These are phyloP conservation scores for Agaricales sp. DNA, from an alignment of 1,284 basidiomycete species.

Conservation along the genomic window DNA sequence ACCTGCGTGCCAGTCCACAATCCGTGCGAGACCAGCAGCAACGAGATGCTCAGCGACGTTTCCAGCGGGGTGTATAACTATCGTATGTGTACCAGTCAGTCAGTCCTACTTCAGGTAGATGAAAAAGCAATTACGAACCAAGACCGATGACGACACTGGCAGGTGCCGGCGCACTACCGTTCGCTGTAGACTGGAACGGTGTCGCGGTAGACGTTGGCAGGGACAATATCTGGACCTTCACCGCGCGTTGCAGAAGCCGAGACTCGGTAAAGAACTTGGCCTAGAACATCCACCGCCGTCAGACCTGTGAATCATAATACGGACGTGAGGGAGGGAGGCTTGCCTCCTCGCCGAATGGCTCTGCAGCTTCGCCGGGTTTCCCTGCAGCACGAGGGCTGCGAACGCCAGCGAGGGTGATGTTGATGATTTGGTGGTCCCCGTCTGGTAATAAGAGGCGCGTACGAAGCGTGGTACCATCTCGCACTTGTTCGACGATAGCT, in stretches of 20 bases:
- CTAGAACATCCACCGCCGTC: constrained; percentile 29
- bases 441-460: constrained; percentile 83
- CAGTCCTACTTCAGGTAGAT: too few relatives aligned
- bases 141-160: constrained; percentile 86
- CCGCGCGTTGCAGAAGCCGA: constrained; percentile 81
- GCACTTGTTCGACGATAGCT: constrained; percentile 92
- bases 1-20: constrained; percentile 97
- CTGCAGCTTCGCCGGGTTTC: constrained; percentile 69
- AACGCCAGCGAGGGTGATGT: constrained; percentile 79
- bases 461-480: constrained; percentile 87
- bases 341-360: constrained; percentile 82
- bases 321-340: too few relatives aligned
- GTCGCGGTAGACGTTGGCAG: constrained; percentile 75
- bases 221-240: constrained; percentile 83
- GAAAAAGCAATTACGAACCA: constrained; percentile 31
- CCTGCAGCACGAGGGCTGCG: constrained; percentile 19
- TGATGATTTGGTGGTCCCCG: constrained; percentile 81
- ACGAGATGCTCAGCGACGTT: constrained; percentile 91
- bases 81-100: constrained; percentile 7
- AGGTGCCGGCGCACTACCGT: constrained; percentile 46
- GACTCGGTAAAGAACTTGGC: constrained; percentile 94
- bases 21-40: constrained; percentile 77
- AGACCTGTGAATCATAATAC: constrained; percentile 7
- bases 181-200: constrained; percentile 68
- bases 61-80: constrained; percentile 84